Percentiles rank a stretch among this genome's conserved stretches.
Conservation (phyloP, 805 yeast species). For the Candida sonorensis region DNA sequence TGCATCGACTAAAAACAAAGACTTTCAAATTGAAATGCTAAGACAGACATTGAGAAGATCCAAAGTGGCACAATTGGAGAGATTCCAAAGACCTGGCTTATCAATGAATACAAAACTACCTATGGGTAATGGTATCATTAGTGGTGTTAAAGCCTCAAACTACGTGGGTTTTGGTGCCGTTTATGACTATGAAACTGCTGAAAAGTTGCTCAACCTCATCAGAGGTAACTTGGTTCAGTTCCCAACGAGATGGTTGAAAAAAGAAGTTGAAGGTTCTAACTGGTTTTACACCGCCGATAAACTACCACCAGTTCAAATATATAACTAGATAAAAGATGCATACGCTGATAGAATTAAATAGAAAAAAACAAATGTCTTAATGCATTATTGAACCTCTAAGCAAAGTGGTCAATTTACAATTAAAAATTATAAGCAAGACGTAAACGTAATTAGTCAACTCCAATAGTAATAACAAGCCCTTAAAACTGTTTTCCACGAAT, state of each 20-base stretch:
- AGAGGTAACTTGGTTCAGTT: slow-evolving; percentile 88
- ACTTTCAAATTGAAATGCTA: slow-evolving; percentile 4
- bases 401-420: too few species aligned
- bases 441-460: too few species aligned
- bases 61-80: slow-evolving; percentile 23
- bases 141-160: too few species aligned
- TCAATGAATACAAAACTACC: slow-evolving; percentile 7
- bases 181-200: slow-evolving; percentile 68
- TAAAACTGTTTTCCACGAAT: too few species aligned
- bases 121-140: too few species aligned
- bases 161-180: slow-evolving; percentile 18
- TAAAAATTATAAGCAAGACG: too few species aligned
- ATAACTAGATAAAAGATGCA: too few species aligned
- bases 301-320: slow-evolving; percentile 91
- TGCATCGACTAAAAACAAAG: neutral
- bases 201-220: slow-evolving; percentile 58
- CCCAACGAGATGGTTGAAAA: slow-evolving; percentile 85
- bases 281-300: slow-evolving; percentile 95
- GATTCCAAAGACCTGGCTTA: slow-evolving; percentile 17
- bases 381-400: too few species aligned
- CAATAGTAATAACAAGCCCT: too few species aligned
- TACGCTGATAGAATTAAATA: too few species aligned
- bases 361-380: too few species aligned
- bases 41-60: slow-evolving; percentile 19
- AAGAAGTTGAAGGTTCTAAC: slow-evolving; percentile 84